phyloP scores from a whole-genome alignment of 306 rosid genomes.

The Trifolium dubium region DNA sequence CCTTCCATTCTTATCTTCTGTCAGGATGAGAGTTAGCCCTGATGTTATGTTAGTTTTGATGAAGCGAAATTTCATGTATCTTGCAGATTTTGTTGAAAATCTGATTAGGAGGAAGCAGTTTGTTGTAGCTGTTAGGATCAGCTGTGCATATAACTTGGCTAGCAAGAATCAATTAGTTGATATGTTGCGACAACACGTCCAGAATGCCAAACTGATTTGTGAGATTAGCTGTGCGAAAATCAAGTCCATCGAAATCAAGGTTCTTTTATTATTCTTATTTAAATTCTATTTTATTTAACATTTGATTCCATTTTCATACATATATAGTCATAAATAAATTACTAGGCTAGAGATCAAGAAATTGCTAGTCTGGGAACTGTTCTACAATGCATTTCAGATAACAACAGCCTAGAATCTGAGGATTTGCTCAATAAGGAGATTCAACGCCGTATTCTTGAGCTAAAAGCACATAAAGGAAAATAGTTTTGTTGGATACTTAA shows the following conservation, averaged over 20 bases:
- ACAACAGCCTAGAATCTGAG: constrained; percentile 43
- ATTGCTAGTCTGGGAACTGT: constrained; percentile 45
- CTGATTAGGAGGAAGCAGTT: constrained; percentile 48
- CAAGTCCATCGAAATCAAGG: constrained; percentile 45
- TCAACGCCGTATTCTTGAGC: constrained; percentile 37
- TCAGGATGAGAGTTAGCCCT: no score
- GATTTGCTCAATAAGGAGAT: constrained; percentile 38
- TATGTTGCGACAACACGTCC: constrained; percentile 27
- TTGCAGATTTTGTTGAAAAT: constrained; percentile 44
- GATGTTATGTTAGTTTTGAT: no score
- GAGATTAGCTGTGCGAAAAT: constrained; percentile 8
- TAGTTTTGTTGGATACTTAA: background rate
- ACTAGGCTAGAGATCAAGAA: constrained; percentile 46
- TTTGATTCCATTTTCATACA: constrained; percentile 1
- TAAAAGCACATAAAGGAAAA: constrained; percentile 29
- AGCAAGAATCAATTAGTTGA: constrained; percentile 40
- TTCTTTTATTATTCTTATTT: constrained; percentile 26
- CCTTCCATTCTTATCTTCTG: background rate
- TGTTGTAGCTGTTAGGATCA: constrained; percentile 28
- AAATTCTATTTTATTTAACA: background rate
- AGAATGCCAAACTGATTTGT: constrained; percentile 32
- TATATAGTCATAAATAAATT: background rate
- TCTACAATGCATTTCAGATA: constrained; percentile 47
- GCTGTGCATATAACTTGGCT: constrained; percentile 50
- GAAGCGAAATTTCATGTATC: background rate